phyloP scores from a whole-genome alignment of 352 stramenopile species.

The Pythium phragmitis region DNA sequence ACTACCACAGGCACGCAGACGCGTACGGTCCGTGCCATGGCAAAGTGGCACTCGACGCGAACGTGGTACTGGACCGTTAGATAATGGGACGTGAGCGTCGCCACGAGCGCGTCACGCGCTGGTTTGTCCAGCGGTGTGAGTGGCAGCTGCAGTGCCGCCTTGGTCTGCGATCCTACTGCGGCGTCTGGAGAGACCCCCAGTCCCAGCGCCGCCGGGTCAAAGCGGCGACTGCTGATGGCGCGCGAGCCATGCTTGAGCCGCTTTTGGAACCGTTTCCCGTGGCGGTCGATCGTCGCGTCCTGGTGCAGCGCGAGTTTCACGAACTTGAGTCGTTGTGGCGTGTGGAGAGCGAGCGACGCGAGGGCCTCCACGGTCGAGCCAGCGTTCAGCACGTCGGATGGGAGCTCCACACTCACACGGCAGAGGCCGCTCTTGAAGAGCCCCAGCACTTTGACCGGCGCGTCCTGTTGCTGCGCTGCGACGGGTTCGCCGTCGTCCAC shows the following conservation, averaged over 20 bases:
- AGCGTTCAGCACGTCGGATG: slow-evolving; percentile 1
- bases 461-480: not conserved
- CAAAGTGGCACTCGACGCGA: slow-evolving; percentile 12
- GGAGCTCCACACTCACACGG: slow-evolving; percentile 1
- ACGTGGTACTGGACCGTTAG: slow-evolving; percentile 8
- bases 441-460: not conserved
- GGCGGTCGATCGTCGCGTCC: slow-evolving; percentile 8
- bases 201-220: not conserved
- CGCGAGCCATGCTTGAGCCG: not conserved
- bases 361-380: not conserved
- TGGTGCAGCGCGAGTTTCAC: slow-evolving; percentile 12
- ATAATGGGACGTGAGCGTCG: not conserved
- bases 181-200: not conserved
- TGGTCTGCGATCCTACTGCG: not conserved
- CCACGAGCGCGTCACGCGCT: not conserved
- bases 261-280: slow-evolving; percentile 1
- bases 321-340: slow-evolving; percentile 4
- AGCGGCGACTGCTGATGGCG: slow-evolving; percentile 1
- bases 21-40: not conserved
- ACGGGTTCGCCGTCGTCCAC: slow-evolving; percentile 1
- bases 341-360: not conserved
- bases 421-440: not conserved
- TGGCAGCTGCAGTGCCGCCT: not conserved
- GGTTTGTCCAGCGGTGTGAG: slow-evolving; percentile 1
- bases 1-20: slow-evolving; percentile 4